A percentile compares a stretch with the other conserved stretches of the same genome.
Conservation (phyloP, 805 yeast genomes). For the Ogataea populi-albae region DNA sequence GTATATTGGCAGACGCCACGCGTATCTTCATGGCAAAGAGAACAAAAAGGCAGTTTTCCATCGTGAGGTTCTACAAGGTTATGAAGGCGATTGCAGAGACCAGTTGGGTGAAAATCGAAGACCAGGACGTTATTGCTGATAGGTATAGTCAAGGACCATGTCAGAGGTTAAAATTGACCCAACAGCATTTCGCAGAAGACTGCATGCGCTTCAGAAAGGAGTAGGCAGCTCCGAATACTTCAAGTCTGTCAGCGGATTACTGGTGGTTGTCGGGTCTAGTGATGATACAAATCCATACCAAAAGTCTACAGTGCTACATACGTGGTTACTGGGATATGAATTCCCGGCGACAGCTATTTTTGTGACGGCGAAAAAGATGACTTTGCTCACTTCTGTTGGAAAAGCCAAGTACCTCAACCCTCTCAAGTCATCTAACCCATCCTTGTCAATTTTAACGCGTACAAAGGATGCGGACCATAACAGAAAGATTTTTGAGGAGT, state of each 20-base stretch:
- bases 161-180: slow-evolving; percentile 58
- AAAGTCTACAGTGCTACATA: slow-evolving; percentile 81
- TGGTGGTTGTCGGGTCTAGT: slow-evolving; percentile 78
- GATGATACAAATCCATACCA: slow-evolving; percentile 89
- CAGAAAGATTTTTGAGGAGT: slow-evolving; percentile 57
- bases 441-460: slow-evolving; percentile 60
- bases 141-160: no score
- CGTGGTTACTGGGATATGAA: slow-evolving; percentile 92
- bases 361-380: slow-evolving; percentile 55
- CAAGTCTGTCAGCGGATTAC: slow-evolving; percentile 45
- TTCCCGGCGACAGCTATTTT: slow-evolving; percentile 86
- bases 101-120: no score
- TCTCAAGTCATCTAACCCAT: slow-evolving; percentile 45
- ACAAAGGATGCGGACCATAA: slow-evolving; percentile 81
- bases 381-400: slow-evolving; percentile 74
- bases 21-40: no score
- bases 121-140: no score
- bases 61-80: no score
- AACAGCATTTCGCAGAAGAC: slow-evolving; percentile 49
- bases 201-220: slow-evolving; percentile 41
- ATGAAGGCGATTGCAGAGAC: no score
- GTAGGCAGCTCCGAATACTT: slow-evolving; percentile 32
- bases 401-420: slow-evolving; percentile 77
- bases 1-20: no score
- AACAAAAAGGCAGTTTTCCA: no score